Conservation (phyloP, 1,139 yeast species). For the Nakaseomyces kungkrabaensis region DNA sequence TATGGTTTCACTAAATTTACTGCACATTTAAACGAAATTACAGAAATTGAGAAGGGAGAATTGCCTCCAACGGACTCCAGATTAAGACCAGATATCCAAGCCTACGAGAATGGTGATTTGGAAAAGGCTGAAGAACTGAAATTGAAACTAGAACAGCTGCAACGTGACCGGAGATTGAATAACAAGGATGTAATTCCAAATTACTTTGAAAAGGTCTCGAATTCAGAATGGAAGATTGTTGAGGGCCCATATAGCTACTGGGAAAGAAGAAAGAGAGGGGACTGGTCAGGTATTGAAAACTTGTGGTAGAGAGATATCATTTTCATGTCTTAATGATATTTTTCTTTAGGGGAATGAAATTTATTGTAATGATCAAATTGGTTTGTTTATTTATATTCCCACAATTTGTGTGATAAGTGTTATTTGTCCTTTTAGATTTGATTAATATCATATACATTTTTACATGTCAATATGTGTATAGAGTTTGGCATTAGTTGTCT, state of each 20-base stretch:
- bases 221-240: slow-evolving; percentile 50
- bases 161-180: slow-evolving; percentile 64
- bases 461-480: neutral
- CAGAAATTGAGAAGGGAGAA: slow-evolving; percentile 50
- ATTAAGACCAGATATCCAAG: slow-evolving; percentile 71
- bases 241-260: slow-evolving; percentile 66
- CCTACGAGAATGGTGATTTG: slow-evolving; percentile 59
- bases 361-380: neutral
- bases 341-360: neutral
- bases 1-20: slow-evolving; percentile 84
- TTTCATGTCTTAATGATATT: too few relatives aligned
- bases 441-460: too few relatives aligned
- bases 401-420: too few relatives aligned
- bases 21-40: slow-evolving; percentile 69
- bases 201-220: slow-evolving; percentile 49
- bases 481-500: neutral
- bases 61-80: slow-evolving; percentile 87
- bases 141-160: slow-evolving; percentile 62
- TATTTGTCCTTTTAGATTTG: too few relatives aligned
- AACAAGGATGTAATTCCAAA: slow-evolving; percentile 45
- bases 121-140: slow-evolving; percentile 65
- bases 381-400: too few relatives aligned
- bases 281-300: slow-evolving; percentile 48
- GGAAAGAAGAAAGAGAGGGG: slow-evolving; percentile 54
- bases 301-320: slow-evolving; percentile 37